Evolutionary conservation across 2,329 filamentous ascomycete species (phyloP), one percentile per base, ranked within the genome.

Genomic region (Sporothrix sp.): DNA sequence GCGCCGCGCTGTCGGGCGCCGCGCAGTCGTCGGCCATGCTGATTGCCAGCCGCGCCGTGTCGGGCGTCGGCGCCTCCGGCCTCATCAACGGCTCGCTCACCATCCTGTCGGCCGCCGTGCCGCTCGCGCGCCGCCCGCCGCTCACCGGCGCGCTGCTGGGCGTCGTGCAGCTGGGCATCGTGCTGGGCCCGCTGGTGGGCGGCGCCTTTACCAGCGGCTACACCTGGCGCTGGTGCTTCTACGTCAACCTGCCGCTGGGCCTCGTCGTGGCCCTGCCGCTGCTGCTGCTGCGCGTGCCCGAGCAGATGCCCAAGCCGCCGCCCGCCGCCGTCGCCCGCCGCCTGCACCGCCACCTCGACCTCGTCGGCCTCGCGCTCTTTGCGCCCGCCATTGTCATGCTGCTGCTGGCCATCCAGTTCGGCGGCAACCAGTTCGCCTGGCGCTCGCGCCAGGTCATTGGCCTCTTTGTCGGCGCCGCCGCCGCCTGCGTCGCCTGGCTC

Each of bases 41-140:
- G 48, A 81, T 81, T 48, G 59, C 73, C 8, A 76, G 76, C 1
- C 70, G 78, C 4, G 71, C 73, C 3, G 62, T 81, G 3, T 73
- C 77, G 0, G 78, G 78, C 0, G 54, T 72, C 0, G 78, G 78
- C 1, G 68, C 66, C 1, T 68, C 76, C 1, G 78, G 72, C 0
- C 56, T 81, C 2, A 66, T 71, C 50, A 75, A 70, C n/a, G 77
- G 78, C 0, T 65, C 66, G 3, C 62, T 79, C 54, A 77, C 68
- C 4, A 75, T 79, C 32, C 65, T 78, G 36, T 66, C 68, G 0
- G 69, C 60, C 10, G 58, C 64, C 33, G 58, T 66, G 52, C 58
- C 65, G 1, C 58, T 75, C 3, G 60, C 68, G 5, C 70, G 71
- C 50, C 63, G 73, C 52, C 69, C 67, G 20, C 21, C 25, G 25